phyloP scores from a whole-genome alignment of 2,329 filamentous ascomycete species.

The Colletotrichum cuscutae region DNA sequence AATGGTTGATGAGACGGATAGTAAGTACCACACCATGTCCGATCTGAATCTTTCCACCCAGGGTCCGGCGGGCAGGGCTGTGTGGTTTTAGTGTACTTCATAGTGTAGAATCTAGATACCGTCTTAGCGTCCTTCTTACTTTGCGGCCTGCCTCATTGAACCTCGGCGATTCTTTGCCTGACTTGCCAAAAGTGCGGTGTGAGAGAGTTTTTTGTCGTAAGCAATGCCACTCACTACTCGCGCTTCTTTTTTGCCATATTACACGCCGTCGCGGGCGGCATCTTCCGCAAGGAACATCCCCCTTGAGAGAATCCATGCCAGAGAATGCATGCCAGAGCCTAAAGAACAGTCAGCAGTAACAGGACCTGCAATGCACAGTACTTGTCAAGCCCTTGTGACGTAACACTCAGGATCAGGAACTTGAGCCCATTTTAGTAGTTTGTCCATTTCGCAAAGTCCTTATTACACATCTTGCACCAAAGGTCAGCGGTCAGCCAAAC shows the following conservation, averaged over 20 bases:
- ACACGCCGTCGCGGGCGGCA: background rate
- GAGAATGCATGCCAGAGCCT: background rate
- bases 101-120: too few relatives aligned
- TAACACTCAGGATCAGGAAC: background rate
- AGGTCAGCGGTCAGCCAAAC: background rate
- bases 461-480: background rate
- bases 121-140: too few relatives aligned
- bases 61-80: background rate
- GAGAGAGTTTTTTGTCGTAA: too few relatives aligned
- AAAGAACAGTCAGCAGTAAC: background rate
- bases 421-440: background rate
- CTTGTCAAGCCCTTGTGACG: background rate
- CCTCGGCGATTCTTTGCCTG: background rate
- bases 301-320: too few relatives aligned
- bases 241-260: background rate
- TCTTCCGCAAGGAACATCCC: slow-evolving; percentile 11
- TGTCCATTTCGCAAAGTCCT: background rate
- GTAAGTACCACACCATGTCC: background rate
- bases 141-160: background rate
- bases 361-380: background rate
- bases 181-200: background rate
- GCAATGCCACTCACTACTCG: background rate
- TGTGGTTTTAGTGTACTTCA: background rate
- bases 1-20: background rate
- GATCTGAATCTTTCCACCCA: background rate